Evolutionary conservation across 2,329 filamentous ascomycete genomes (phyloP).

Genomic region (Didymella pinodella): DNA sequence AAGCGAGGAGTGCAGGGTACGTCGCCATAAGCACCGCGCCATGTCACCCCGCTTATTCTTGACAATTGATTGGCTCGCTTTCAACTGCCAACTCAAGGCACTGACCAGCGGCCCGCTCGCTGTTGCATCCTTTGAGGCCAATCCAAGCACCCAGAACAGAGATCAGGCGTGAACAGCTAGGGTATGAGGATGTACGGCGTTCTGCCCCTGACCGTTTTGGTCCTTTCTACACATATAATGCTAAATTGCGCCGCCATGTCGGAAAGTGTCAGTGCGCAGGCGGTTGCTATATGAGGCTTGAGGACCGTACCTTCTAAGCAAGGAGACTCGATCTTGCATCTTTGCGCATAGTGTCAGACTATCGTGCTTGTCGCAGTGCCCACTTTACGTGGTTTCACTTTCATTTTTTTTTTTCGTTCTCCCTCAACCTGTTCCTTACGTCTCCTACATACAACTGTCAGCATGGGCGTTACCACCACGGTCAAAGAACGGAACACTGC

Average conservation of each 20-base stretch:
- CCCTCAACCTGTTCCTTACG: background rate
- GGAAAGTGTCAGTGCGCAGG: background rate
- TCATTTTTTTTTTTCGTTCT: background rate
- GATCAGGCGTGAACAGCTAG: background rate
- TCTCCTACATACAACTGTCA: background rate
- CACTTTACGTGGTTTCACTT: background rate
- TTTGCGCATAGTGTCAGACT: background rate
- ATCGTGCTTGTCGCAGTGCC: background rate
- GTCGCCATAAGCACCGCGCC: background rate
- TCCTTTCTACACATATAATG: background rate
- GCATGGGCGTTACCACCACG: slow-evolving; percentile 13
- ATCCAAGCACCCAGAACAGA: background rate
- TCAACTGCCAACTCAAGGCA: background rate
- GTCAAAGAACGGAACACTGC: slow-evolving; percentile 2
- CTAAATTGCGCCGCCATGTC: background rate
- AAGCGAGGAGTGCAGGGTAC: background rate
- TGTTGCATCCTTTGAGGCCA: background rate
- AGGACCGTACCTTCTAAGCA: background rate
- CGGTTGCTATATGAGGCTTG: background rate
- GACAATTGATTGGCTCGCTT: background rate
- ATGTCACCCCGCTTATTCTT: background rate
- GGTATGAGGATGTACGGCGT: background rate
- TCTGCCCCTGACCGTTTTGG: background rate
- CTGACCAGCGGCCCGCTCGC: background rate
- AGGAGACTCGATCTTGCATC: background rate